A percentile compares a stretch with the other conserved stretches of the same genome.
phyloP scores from a whole-genome alignment of 202 grass and related monocot species.

The Setaria italica region DNA sequence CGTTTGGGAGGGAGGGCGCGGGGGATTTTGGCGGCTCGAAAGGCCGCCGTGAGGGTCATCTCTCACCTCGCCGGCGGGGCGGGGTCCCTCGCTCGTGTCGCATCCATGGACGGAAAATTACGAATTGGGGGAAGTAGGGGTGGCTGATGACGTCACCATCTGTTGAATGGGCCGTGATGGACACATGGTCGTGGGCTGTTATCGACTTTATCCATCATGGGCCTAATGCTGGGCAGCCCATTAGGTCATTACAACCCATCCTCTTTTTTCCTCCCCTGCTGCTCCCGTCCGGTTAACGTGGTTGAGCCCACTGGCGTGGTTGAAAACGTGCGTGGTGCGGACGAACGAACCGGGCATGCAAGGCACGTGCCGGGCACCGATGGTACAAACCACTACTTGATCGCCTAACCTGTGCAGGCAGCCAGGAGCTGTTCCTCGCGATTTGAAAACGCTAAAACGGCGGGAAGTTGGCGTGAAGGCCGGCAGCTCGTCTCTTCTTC shows the following conservation, averaged over 20 bases:
- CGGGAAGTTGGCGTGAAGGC: constrained; percentile 11
- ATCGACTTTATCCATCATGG: no score
- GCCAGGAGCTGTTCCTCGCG: background rate
- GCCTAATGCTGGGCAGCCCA: no score
- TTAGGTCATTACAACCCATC: no score
- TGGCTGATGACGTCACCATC: no score
- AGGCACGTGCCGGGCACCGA: no score
- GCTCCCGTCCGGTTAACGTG: no score
- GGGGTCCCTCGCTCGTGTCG: background rate
- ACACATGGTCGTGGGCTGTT: background rate
- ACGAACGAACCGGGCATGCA: no score
- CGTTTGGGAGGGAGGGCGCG: background rate
- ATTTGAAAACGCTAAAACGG: constrained; percentile 21
- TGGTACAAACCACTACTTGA: no score
- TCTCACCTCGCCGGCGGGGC: constrained; percentile 38
- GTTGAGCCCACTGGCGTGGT: no score
- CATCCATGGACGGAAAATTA: background rate
- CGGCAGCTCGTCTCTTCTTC: background rate
- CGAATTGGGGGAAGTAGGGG: background rate
- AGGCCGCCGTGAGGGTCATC: constrained; percentile 50
- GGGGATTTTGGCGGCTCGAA: background rate
- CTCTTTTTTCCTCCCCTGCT: no score
- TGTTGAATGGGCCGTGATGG: background rate
- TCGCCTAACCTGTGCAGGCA: no score
- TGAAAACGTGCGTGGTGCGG: no score